Percentiles rank a stretch among this genome's conserved stretches.
These are phyloP conservation scores for Chrysosphaeria jannelii DNA, from an alignment of 2,329 filamentous ascomycete species.

Conservation along the genomic window DNA sequence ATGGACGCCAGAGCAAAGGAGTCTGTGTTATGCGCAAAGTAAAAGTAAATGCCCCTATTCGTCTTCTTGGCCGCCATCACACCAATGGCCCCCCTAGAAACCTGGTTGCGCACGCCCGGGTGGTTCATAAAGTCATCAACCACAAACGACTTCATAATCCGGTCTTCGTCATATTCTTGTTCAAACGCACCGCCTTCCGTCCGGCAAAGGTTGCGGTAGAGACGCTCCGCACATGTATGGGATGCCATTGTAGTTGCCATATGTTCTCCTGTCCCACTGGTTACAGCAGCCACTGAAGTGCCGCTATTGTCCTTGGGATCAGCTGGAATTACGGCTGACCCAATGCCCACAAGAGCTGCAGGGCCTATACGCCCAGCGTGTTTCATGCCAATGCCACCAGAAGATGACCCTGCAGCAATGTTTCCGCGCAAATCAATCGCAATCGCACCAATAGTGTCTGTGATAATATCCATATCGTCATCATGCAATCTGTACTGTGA, in stretches of 20 bases:
- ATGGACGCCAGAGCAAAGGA: conserved; percentile 67
- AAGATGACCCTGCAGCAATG: conserved; percentile 85
- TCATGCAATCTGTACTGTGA: conserved; percentile 1
- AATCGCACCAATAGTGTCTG: conserved; percentile 87
- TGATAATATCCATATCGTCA: conserved; percentile 24
- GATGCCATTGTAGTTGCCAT: conserved; percentile 92
- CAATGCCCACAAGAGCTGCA: conserved; percentile 73
- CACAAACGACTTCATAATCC: conserved; percentile 46
- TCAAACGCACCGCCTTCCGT: conserved; percentile 28
- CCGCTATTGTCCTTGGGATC: conserved; percentile 38
- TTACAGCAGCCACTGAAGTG: conserved; percentile 52
- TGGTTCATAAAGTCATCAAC: conserved; percentile 79
- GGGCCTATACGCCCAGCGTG: conserved; percentile 74
- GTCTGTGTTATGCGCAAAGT: conserved; percentile 93
- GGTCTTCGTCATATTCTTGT: conserved; percentile 45
- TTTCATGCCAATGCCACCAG: conserved; percentile 96
- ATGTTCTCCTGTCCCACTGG: conserved; percentile 87
- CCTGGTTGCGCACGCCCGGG: conserved; percentile 51
- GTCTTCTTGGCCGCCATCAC: conserved; percentile 75
- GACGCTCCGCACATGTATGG: conserved; percentile 53
- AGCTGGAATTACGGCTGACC: conserved; percentile 61
- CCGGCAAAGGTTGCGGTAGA: conserved; percentile 41
- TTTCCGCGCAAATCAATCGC: conserved; percentile 62
- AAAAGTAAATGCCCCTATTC: conserved; percentile 44
- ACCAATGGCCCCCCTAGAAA: conserved; percentile 67